These are phyloP conservation scores for Tephrocybe rancida DNA, from an alignment of 768 basidiomycete species.

Conservation along the genomic window DNA sequence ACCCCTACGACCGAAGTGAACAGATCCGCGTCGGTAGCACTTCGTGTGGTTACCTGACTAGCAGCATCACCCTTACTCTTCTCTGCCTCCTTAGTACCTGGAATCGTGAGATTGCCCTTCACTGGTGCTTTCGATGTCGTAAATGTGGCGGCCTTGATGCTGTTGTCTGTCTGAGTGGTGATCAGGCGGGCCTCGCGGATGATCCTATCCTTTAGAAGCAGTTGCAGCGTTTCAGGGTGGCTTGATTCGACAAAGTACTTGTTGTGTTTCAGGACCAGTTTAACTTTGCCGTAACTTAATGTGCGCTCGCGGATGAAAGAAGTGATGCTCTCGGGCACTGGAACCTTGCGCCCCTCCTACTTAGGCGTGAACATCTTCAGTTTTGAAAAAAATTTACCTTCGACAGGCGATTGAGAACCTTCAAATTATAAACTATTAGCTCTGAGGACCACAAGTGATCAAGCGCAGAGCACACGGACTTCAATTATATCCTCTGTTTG, in stretches of 20 bases:
- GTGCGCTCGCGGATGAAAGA: slow-evolving; percentile 92
- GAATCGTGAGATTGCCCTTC: slow-evolving; percentile 82
- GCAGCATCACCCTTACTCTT: slow-evolving; percentile 59
- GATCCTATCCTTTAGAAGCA: slow-evolving; percentile 81
- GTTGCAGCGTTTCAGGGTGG: slow-evolving; percentile 90
- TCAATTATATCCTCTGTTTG: slow-evolving; percentile 99
- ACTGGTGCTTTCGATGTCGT: slow-evolving; percentile 83
- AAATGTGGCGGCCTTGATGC: slow-evolving; percentile 75
- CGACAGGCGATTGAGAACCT: slow-evolving; percentile 82
- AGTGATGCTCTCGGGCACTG: slow-evolving; percentile 86
- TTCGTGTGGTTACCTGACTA: slow-evolving; percentile 19
- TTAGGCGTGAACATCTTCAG: slow-evolving; percentile 3
- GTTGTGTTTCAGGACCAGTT: slow-evolving; percentile 97
- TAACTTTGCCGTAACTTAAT: slow-evolving; percentile 96
- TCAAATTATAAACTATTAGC: slow-evolving; percentile 27
- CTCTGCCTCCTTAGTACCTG: slow-evolving; percentile 79
- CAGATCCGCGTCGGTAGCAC: slow-evolving; percentile 67
- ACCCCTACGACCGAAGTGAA: slow-evolving; percentile 98
- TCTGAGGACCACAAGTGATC: slow-evolving; percentile 17
- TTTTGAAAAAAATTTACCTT: slow-evolving; percentile 47
- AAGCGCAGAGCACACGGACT: slow-evolving; percentile 54
- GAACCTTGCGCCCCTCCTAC: slow-evolving; percentile 62
- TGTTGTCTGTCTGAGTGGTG: slow-evolving; percentile 67
- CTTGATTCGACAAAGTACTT: slow-evolving; percentile 96
- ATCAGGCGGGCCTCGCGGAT: slow-evolving; percentile 86